Evolutionary conservation across 768 basidiomycete genomes (phyloP).

Genomic region (Lactarius vividus): DNA sequence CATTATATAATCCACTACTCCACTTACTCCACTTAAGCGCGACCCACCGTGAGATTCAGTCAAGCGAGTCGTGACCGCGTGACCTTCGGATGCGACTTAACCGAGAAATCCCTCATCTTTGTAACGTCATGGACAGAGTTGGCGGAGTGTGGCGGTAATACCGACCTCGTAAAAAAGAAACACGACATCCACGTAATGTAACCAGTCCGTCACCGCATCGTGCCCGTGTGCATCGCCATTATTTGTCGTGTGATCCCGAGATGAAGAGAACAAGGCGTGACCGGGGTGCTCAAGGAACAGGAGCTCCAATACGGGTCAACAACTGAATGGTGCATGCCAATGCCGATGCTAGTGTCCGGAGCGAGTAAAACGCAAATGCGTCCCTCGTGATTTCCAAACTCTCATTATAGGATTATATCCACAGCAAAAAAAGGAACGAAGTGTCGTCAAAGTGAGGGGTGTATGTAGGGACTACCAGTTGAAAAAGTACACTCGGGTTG

Average conservation of each 20-base stretch:
- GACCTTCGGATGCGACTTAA: too few relatives aligned
- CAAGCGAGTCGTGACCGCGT: too few relatives aligned
- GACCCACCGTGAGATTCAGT: too few relatives aligned
- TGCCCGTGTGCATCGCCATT: conserved; percentile 28
- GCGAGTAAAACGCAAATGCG: conserved; percentile 41
- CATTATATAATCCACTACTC: background rate
- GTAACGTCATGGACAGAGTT: too few relatives aligned
- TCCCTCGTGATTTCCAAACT: conserved; percentile 38
- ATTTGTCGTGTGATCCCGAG: too few relatives aligned
- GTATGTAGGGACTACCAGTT: conserved; percentile 3
- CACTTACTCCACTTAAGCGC: too few relatives aligned
- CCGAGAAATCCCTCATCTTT: too few relatives aligned
- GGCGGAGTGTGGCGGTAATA: too few relatives aligned
- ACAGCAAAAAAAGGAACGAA: background rate
- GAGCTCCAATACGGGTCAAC: background rate
- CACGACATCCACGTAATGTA: too few relatives aligned
- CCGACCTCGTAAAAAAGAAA: too few relatives aligned
- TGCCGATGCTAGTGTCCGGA: too few relatives aligned
- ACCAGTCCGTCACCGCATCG: conserved; percentile 30
- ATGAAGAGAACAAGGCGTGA: too few relatives aligned
- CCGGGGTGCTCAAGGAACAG: background rate
- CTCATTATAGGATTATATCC: conserved; percentile 9
- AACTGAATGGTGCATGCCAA: conserved; percentile 39
- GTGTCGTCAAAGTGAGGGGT: conserved; percentile 17
- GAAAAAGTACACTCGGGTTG: conserved; percentile 13